phyloP scores from a whole-genome alignment of 1,139 yeast species.

The Suhomyces atakaporum region DNA sequence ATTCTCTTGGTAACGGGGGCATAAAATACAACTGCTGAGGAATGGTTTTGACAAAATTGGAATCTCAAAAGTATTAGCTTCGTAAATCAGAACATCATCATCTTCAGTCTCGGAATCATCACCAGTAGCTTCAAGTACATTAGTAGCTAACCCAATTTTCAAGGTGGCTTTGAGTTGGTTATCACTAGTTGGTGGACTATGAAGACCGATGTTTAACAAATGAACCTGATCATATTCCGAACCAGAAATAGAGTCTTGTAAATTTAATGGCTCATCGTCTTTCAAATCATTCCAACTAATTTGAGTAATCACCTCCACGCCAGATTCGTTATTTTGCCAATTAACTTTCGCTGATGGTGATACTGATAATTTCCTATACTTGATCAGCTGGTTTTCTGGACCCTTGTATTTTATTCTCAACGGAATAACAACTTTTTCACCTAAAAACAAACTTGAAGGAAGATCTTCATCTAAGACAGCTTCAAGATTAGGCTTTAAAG shows the following conservation, averaged over 20 bases:
- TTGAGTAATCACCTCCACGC: conserved; percentile 25
- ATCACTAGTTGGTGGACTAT: conserved; percentile 21
- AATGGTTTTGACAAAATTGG: conserved; percentile 43
- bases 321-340: conserved; percentile 16
- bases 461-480: conserved; percentile 8
- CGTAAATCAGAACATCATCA: conserved; percentile 23
- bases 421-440: conserved; percentile 31
- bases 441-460: conserved; percentile 23
- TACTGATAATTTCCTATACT: conserved; percentile 24
- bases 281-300: conserved; percentile 41
- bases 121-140: conserved; percentile 24
- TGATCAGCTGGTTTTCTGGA: conserved; percentile 19
- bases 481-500: conserved; percentile 19
- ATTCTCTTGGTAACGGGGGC: conserved; percentile 25
- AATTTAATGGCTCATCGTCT: conserved; percentile 43
- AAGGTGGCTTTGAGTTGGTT: conserved; percentile 16
- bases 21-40: conserved; percentile 12
- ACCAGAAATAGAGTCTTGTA: conserved; percentile 12
- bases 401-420: conserved; percentile 23
- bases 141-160: conserved; percentile 27
- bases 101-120: conserved; percentile 7
- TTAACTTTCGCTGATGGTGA: conserved; percentile 25
- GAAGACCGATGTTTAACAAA: conserved; percentile 29
- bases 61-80: conserved; percentile 28
- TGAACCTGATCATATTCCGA: conserved; percentile 13